These are phyloP conservation scores for Apiospora marii DNA, from an alignment of 2,329 filamentous ascomycete species.

Conservation along the genomic window DNA sequence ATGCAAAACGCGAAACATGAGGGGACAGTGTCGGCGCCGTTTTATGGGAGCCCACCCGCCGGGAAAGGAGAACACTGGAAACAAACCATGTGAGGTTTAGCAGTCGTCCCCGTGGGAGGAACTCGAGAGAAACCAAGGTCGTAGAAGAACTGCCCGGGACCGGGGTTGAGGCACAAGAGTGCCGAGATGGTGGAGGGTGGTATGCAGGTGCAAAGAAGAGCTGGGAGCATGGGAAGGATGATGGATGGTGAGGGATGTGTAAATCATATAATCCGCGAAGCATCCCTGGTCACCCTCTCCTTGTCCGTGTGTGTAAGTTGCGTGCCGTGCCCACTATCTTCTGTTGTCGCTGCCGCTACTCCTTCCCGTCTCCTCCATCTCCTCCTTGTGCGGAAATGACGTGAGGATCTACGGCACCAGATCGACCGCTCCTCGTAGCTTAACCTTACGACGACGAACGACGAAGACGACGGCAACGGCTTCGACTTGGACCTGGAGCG, in stretches of 20 bases:
- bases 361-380: neutral
- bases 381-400: neutral
- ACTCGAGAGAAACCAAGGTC: neutral
- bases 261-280: neutral
- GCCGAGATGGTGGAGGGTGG: neutral
- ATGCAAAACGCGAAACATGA: neutral
- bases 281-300: no score
- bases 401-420: conserved; percentile 7
- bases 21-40: neutral
- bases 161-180: neutral
- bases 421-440: neutral
- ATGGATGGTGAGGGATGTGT: neutral
- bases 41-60: neutral
- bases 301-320: neutral
- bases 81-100: neutral
- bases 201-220: no score
- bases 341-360: neutral
- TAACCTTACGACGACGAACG: neutral
- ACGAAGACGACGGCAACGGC: neutral
- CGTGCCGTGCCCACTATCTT: conserved; percentile 6
- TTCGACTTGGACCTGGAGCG: neutral
- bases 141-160: neutral
- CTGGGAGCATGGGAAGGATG: neutral
- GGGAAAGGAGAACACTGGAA: neutral
- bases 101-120: neutral